Conservation (phyloP, 2,329 filamentous ascomycete species). For the Metarhizium rileyi region DNA sequence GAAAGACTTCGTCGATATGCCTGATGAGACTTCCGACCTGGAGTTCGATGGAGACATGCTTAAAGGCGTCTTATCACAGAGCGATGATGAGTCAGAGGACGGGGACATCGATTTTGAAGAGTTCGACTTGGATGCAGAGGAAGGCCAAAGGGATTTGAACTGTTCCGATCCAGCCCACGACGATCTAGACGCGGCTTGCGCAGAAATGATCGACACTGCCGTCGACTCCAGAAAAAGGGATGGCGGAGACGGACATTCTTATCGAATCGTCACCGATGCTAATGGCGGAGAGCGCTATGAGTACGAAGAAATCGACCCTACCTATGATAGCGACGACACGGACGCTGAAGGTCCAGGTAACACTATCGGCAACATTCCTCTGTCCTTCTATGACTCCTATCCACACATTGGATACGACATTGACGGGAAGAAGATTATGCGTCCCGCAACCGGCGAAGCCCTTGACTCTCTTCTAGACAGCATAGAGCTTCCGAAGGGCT, state of each 20-base stretch:
- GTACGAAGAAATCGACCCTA: constrained; percentile 86
- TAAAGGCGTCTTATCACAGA: constrained; percentile 45
- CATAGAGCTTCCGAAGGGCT: constrained; percentile 94
- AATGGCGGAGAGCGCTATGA: constrained; percentile 86
- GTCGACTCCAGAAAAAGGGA: neutral
- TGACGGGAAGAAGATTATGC: constrained; percentile 96
- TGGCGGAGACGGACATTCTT: neutral
- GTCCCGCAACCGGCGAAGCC: constrained; percentile 86
- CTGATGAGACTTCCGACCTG: constrained; percentile 37
- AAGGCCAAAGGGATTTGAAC: constrained; percentile 1
- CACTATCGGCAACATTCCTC: constrained; percentile 89
- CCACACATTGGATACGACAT: constrained; percentile 98
- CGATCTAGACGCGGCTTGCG: neutral
- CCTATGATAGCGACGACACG: constrained; percentile 92
- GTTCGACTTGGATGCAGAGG: neutral
- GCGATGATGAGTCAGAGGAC: constrained; percentile 26
- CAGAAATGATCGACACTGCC: neutral
- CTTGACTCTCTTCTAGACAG: constrained; percentile 89
- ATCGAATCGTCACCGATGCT: constrained; percentile 62
- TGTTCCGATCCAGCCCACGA: constrained; percentile 3
- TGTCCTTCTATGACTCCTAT: constrained; percentile 94
- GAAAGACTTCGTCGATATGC: constrained; percentile 50
- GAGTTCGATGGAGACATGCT: constrained; percentile 47
- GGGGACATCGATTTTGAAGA: constrained; percentile 15
- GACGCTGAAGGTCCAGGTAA: constrained; percentile 72